Evolutionary conservation across 805 yeast genomes (phyloP), one percentile per base, ranked within the genome.

Genomic region (Candida cerambycidarum): DNA sequence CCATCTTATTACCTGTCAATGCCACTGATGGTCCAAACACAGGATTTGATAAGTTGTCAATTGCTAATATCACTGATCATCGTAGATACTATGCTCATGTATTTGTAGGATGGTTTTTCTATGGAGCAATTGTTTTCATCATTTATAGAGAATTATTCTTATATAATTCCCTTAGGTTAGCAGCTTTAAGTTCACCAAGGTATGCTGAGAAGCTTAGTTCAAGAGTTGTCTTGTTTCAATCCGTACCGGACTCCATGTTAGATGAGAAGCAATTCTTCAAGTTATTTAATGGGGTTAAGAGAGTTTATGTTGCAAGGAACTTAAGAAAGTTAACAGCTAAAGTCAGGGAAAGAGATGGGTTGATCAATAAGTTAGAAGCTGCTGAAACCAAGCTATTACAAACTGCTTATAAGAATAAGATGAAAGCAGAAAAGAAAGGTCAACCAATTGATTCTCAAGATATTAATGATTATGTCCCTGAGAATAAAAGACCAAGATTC

Each of bases 41-140:
- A 0, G 97, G 97, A 1, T 69, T 92, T 38, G 89, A 92, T 62
- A 76, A 75, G 53, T 71, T 89, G 47, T 78, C 95, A 2, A 87
- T 85, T 51, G 79, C 95, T 27, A 90, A 92, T 59, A 83, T 89
- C 43, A 70, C 71, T 30, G 52, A 78, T 44, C 59, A 61, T 1
- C 65, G 74, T 15, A 75, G 95, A 42, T 89, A 85, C 69, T 92
- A 81, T 56, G 96, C 96, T 8, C 97, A 90, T 59, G 93, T 82
- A 0, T 74, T 92, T 44, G 58, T 88, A 33, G 80, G 90, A 2
- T 86, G 95, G 92, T 52, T 83, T 25, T 90, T 77, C 62, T 89
- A 83, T 58, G 85, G 90, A 32, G 58, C 71, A 21, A 73, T 86
- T 35, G 54, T 89, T 43, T 90, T 80, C 58, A 72, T 87, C 38